Base-by-base conservation (phyloP, 176 grass and related monocot genomes). In the Coix lacrymajobi region DNA sequence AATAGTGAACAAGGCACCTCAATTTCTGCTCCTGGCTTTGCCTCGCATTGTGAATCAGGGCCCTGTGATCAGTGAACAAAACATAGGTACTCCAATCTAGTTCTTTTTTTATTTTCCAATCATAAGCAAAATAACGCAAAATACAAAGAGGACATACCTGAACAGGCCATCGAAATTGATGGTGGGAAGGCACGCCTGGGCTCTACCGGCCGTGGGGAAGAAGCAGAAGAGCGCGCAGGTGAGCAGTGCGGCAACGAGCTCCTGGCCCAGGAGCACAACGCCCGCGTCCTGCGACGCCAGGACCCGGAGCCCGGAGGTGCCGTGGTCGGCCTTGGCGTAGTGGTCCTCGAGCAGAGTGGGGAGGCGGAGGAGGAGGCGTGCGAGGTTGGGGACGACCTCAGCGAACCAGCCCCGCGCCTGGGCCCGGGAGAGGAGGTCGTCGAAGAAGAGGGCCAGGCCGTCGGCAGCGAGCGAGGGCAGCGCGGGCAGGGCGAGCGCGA, bases 121-220 rank as follows among this genome's bases (percentile, higher is more conserved):
- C 30, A 16, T 24, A 31, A 28, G 7, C 44, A 10, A n/a, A 26
- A 4, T 4, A 52, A 17, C 36, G 7, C 3, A 49, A 52, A 60
- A 71, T 49, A 17, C 54, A 77, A 66, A 62, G 80, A 66, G 13
- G 11, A 6, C 89, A 39, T 95, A 98, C 96, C 83, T 68, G 77
- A 98, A 98, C 32, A 98, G 76, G 65, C 30, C 17, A 3, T 93
- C 91, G 65, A 98, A 98, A 88, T 95, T 95, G 85, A 98, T 95
- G 19, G 20, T 24, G 11, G 92, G 92, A 28, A 95, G 91, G 70
- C 73, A 9, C 16, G 85, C 89, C 29, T 62, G 15, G 79, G 5
- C 41, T 73, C 96, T 91, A 34, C 71, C 77, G 9, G 81, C 85
- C 31, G 89, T 98, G 64, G 96, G 92, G 84, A 95, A 98, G 52